Percentiles rank a stretch among this genome's conserved stretches.
Conservation (phyloP, 106 monocot species). For the Dactylorhiza incarnata region DNA sequence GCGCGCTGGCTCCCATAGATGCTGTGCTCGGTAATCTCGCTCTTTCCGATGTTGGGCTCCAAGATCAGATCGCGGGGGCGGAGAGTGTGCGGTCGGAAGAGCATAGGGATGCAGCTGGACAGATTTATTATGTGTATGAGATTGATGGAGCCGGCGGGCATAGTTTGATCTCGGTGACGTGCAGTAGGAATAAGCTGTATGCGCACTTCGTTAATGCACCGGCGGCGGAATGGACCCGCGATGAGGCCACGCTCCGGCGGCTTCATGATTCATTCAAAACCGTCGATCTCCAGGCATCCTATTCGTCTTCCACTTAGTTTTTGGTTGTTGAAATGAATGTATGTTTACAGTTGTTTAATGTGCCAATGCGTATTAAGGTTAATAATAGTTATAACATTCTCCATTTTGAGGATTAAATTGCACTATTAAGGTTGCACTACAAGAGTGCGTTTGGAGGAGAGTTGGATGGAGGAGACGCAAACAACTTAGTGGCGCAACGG, state of each 20-base stretch:
- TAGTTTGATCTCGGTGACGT: conserved; percentile 85
- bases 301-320: not conserved
- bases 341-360: too few species aligned
- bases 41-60: conserved; percentile 79
- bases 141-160: conserved; percentile 56
- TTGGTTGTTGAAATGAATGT: not conserved
- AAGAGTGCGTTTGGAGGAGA: too few species aligned
- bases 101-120: conserved; percentile 48
- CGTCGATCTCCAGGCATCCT: conserved; percentile 16
- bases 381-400: too few species aligned
- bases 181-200: conserved; percentile 83
- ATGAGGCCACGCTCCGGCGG: conserved; percentile 52
- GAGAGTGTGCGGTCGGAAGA: conserved; percentile 54
- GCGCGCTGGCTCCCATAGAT: conserved; percentile 61
- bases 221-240: conserved; percentile 70
- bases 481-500: too few species aligned
- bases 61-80: conserved; percentile 73
- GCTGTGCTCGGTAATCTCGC: conserved; percentile 77
- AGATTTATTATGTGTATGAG: conserved; percentile 88
- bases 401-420: too few species aligned
- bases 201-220: conserved; percentile 90
- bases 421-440: too few species aligned
- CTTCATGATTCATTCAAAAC: conserved; percentile 88
- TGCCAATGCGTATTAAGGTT: too few species aligned
- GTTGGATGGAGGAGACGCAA: too few species aligned